Base-by-base conservation (phyloP, 164 flowering plant genomes). In the Sextonia rubra region DNA sequence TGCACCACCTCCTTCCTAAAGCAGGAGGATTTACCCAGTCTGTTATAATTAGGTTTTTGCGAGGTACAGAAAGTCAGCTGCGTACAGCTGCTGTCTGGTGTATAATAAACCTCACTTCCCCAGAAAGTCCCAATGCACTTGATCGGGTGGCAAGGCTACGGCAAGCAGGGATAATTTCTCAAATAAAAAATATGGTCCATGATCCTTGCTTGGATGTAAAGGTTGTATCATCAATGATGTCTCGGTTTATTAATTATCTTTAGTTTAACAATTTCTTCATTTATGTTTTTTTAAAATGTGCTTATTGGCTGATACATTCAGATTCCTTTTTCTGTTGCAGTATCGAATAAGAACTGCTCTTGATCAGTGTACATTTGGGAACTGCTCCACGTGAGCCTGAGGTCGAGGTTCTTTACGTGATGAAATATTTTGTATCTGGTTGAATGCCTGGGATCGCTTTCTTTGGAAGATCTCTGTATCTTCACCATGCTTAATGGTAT, bases 171-270 rank as follows among this genome's bases (percentile, higher is more conserved):
- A 71, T 96, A 72, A 71, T 88, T 74, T 76, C 90, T 79, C 93
- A 87, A 74, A 72, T 96, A 69, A 92, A 89, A 81, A 85, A 64
- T 32, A 87, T 96, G 97, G 83, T 79, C 63, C 77, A 83, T 69
- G 99, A 96, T 82, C 86, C 97, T 69, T 96, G 97, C 83, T 60
- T 89, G 73, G 99, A 96, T 74, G 97, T 88, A 8, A 91, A 93
- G 97, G 99, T 96, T 4, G 67, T 1, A 64, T 63, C 25, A 6
- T 25, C 24, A n/a, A 11, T 8, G 58, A 52, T 14, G n/a, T 52
- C 6, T 52, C 58, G 14, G 11, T 48, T 24, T 49, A 52, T 3
- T n/a, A 32, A 26, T 63, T 63, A 32, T 67, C 7, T 64, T 30
- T 37, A 27, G 69, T 55, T 14, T 4, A 22, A 64, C 15, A 25